Conservation (phyloP, 108 stramenopile species). For the Nitzschia sp. region DNA sequence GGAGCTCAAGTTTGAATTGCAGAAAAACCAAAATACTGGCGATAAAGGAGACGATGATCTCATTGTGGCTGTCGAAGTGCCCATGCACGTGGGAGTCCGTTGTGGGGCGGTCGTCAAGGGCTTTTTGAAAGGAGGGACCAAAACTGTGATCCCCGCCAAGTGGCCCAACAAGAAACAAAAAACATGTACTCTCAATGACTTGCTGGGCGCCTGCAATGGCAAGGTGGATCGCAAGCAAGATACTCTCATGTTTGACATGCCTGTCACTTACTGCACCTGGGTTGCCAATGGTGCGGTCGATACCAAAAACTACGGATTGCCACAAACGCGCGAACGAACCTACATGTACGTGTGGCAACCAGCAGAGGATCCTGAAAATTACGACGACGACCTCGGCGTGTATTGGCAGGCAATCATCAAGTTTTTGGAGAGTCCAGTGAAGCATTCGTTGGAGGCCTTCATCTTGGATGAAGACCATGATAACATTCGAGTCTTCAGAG, state of each 20-base stretch:
- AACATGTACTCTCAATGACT: conserved; percentile 46
- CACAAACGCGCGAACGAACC: conserved; percentile 66
- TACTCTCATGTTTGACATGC: conserved; percentile 52
- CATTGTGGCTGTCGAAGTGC: conserved; percentile 47
- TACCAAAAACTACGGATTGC: conserved; percentile 73
- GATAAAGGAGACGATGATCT: conserved; percentile 25
- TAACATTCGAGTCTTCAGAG: conserved; percentile 48
- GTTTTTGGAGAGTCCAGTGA: conserved; percentile 56
- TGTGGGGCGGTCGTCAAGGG: conserved; percentile 59
- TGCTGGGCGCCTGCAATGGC: conserved; percentile 47
- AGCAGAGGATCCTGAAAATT: conserved; percentile 33
- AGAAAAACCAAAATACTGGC: not conserved
- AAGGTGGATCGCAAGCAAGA: conserved; percentile 34
- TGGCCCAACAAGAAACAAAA: conserved; percentile 33
- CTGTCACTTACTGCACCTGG: conserved; percentile 57
- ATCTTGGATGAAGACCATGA: conserved; percentile 67
- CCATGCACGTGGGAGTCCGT: conserved; percentile 50
- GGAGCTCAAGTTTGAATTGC: conserved; percentile 38
- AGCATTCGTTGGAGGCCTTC: conserved; percentile 67
- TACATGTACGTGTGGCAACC: conserved; percentile 74
- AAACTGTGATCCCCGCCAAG: conserved; percentile 7
- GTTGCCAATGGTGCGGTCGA: conserved; percentile 51
- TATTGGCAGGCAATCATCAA: conserved; percentile 63
- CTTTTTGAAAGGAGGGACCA: conserved; percentile 31
- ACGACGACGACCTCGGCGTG: conserved; percentile 51